Evolutionary conservation across 306 rosid genomes (phyloP).

Genomic region (Castanea mollissima): DNA sequence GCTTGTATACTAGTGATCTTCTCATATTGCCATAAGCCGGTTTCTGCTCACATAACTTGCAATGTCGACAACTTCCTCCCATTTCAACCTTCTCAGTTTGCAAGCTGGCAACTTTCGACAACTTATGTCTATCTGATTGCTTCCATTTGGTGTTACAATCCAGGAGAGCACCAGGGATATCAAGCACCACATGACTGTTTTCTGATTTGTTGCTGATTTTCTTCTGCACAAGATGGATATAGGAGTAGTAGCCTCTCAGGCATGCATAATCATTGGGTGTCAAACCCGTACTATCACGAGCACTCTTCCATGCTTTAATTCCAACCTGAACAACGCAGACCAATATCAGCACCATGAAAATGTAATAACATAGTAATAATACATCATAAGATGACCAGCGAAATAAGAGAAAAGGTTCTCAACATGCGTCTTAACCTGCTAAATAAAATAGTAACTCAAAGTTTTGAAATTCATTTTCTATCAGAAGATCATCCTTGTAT

Average conservation of each 20-base stretch:
- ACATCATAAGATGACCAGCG: not conserved
- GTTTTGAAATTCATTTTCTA: not conserved
- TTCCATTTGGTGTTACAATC: slow-evolving; percentile 43
- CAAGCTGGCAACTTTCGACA: slow-evolving; percentile 45
- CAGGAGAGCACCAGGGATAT: slow-evolving; percentile 45
- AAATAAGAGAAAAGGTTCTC: not conserved
- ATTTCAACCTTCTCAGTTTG: slow-evolving; percentile 42
- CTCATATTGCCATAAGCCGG: slow-evolving; percentile 34
- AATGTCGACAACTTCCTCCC: slow-evolving; percentile 21
- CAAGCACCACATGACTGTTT: slow-evolving; percentile 55
- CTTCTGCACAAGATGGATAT: slow-evolving; percentile 62
- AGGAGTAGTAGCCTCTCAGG: slow-evolving; percentile 54
- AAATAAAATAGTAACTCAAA: not conserved
- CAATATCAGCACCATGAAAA: not conserved
- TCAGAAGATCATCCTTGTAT: not conserved
- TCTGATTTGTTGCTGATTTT: slow-evolving; percentile 44
- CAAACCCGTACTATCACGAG: slow-evolving; percentile 59
- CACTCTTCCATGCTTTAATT: slow-evolving; percentile 78
- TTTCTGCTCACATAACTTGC: slow-evolving; percentile 51
- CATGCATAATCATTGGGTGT: slow-evolving; percentile 74
- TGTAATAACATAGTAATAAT: not conserved
- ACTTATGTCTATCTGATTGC: slow-evolving; percentile 29
- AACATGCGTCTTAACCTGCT: not conserved
- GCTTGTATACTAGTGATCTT: slow-evolving; percentile 61
- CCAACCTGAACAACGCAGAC: slow-evolving; percentile 58